Evolutionary conservation across 108 stramenopile species (phyloP).

Genomic region (Asterionellopsis glacialis): DNA sequence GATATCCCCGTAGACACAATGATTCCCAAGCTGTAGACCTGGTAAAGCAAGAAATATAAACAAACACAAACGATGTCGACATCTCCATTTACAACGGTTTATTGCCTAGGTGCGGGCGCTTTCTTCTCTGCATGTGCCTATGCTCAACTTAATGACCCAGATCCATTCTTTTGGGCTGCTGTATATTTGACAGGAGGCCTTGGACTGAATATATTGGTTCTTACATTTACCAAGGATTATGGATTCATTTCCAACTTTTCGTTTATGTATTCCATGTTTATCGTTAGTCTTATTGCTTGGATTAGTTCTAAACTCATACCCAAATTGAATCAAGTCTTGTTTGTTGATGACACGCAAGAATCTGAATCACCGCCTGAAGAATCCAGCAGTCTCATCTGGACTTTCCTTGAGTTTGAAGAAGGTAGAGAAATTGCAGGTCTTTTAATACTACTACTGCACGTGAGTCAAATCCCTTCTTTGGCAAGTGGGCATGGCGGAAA

Average conservation of each 20-base stretch:
- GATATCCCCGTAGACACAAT: too few species aligned
- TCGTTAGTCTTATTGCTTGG: too few species aligned
- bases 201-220: conserved; percentile 9
- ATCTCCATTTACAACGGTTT: not conserved
- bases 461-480: too few species aligned
- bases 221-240: not conserved
- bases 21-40: too few species aligned
- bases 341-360: not conserved
- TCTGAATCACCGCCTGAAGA: too few species aligned
- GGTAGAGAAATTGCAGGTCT: conserved; percentile 10
- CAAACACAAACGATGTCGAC: too few species aligned
- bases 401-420: conserved; percentile 14
- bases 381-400: conserved; percentile 3
- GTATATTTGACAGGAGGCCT: conserved; percentile 7
- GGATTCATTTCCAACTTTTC: not conserved
- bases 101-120: conserved; percentile 7
- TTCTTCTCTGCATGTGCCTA: conserved; percentile 22
- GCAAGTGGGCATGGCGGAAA: too few species aligned
- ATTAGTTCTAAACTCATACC: not conserved
- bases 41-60: too few species aligned
- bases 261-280: too few species aligned
- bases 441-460: conserved; percentile 1
- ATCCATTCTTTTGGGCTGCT: conserved; percentile 8
- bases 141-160: conserved; percentile 19
- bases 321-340: not conserved